Base-by-base conservation (phyloP, 1,284 basidiomycete genomes). In the Bondarzewia mesenterica region DNA sequence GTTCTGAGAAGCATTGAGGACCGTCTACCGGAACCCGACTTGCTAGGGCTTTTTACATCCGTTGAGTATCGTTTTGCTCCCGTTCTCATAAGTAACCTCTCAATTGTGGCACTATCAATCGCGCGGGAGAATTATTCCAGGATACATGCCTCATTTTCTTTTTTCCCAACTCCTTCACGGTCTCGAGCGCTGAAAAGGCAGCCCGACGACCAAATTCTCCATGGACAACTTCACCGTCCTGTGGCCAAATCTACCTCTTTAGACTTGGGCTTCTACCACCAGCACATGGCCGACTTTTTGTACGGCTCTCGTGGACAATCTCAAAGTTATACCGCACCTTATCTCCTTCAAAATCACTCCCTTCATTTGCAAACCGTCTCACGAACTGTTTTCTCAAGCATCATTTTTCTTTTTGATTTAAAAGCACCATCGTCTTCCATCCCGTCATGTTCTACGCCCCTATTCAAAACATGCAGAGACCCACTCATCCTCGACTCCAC, bases 401-500 rank as follows among this genome's bases (percentile, higher is more conserved):
- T 25, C 18, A 16, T 36, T 40, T 48, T 42, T 40, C 39, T 46
- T 32, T 32, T 37, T 36, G 18, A 44, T 40, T 55, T 50, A 55
- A 50, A 49, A 44, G 38, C 42, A 46, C 50, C 49, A 40, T 41
- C 21, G 49, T 29, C 41, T 20, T 42, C 46, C 26, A 36, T 40
- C 53, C 44, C 49, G 54, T 52, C 53, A 68, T 70, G 64, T 71
- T 68, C 57, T 65, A 68, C 60, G 61, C 62, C 54, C 64, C 64
- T 45, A 60, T 61, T 37, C 63, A 65, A 52, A 65, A 66, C 56
- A 73, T 77, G 65, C 80, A 82, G 58, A 74, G 70, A 45, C 75
- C 77, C 29, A 81, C 79, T 38, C 78, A 81, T 61, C 71, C 71
- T 52, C 74, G 77, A 38, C 69, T 82, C 32, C 79, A 81, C 55